These are phyloP conservation scores for Amoebophrya sp. DNA, from an alignment of 169 alveolate species.

Conservation along the genomic window DNA sequence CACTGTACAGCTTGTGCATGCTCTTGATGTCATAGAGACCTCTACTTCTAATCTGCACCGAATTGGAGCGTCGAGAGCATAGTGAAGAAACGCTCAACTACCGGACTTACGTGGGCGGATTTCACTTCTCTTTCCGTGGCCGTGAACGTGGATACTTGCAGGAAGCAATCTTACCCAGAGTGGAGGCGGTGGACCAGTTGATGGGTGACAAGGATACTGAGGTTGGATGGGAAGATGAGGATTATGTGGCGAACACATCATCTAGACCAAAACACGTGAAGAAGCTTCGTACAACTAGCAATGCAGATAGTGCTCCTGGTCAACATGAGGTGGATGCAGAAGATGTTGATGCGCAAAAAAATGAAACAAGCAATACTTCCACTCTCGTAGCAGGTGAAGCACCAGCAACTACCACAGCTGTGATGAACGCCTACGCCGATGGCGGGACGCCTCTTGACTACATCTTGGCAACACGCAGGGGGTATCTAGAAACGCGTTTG, in stretches of 20 bases:
- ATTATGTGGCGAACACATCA: neutral
- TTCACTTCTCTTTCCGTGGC: neutral
- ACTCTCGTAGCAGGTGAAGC: too few relatives aligned
- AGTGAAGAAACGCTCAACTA: neutral
- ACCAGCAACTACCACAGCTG: too few relatives aligned
- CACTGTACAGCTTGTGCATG: too few relatives aligned
- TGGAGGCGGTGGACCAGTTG: neutral
- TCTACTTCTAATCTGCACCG: too few relatives aligned
- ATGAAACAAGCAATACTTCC: too few relatives aligned
- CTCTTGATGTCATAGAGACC: too few relatives aligned
- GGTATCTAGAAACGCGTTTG: neutral
- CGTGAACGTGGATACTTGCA: neutral
- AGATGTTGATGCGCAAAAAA: too few relatives aligned
- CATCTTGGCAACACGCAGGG: neutral
- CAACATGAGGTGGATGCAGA: too few relatives aligned
- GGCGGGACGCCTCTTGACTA: conserved; percentile 2
- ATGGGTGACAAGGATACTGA: neutral
- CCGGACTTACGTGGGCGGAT: neutral
- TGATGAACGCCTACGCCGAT: too few relatives aligned
- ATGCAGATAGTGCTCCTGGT: too few relatives aligned
- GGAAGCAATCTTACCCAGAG: neutral
- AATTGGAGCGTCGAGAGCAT: too few relatives aligned
- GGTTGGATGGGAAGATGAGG: neutral
- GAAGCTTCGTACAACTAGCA: neutral
- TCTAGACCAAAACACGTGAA: neutral